These are phyloP conservation scores for Jamesozyma spencerorum DNA, from an alignment of 805 yeast species.

Conservation along the genomic window DNA sequence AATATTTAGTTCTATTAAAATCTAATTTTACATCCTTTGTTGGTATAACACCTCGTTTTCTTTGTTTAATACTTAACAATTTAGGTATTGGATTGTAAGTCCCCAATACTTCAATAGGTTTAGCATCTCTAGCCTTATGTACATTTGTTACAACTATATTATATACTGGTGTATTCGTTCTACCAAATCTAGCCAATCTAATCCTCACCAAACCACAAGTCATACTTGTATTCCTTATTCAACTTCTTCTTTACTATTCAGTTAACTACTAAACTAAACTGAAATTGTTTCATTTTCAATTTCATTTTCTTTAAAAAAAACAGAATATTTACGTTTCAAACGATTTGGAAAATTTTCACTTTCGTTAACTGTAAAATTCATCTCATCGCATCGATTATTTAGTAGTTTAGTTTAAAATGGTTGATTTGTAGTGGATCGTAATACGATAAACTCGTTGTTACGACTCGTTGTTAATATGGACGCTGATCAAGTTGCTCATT, in stretches of 20 bases:
- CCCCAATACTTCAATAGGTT: slow-evolving; percentile 92
- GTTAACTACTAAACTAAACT: no score
- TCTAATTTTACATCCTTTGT: slow-evolving; percentile 76
- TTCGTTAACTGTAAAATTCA: slow-evolving; percentile 5
- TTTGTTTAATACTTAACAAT: slow-evolving; percentile 50
- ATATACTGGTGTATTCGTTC: slow-evolving; percentile 77
- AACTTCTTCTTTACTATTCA: no score
- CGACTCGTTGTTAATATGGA: no score
- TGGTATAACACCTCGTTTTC: slow-evolving; percentile 47
- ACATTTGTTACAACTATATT: slow-evolving; percentile 84
- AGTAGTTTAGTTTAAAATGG: no score
- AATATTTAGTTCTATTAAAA: slow-evolving; percentile 82
- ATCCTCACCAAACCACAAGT: slow-evolving; percentile 66
- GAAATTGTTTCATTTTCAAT: no score
- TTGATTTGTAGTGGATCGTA: no score
- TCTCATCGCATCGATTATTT: slow-evolving; percentile 24
- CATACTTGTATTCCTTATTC: slow-evolving; percentile 10
- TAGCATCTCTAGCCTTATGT: slow-evolving; percentile 66
- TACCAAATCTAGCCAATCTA: slow-evolving; percentile 87
- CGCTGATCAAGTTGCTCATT: slow-evolving; percentile 24
- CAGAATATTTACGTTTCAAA: no score
- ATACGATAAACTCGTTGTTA: no score
- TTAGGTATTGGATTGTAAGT: slow-evolving; percentile 80
- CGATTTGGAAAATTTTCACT: not conserved
- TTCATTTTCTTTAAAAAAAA: no score